A percentile compares a stretch with the other conserved stretches of the same genome.
Conservation (phyloP, 1,139 yeast genomes). For the Magnusiomyces ingens region DNA sequence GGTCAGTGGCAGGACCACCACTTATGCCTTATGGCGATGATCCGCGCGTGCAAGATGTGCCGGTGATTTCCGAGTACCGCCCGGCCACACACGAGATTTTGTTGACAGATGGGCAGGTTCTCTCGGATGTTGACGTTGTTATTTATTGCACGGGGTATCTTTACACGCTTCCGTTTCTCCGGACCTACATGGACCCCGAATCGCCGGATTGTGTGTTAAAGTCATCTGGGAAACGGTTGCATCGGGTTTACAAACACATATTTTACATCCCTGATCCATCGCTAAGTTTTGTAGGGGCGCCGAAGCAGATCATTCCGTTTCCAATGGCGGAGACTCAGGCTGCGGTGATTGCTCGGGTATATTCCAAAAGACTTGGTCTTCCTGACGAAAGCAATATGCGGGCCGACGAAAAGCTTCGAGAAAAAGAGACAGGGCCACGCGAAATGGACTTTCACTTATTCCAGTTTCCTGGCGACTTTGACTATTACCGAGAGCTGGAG, state of each 20-base stretch:
- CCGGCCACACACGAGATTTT: not conserved
- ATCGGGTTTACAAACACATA: constrained; percentile 47
- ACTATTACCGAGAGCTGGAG: constrained; percentile 38
- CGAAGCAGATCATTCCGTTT: constrained; percentile 51
- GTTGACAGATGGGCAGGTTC: constrained; percentile 8
- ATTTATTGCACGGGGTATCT: constrained; percentile 62
- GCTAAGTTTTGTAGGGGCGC: constrained; percentile 47
- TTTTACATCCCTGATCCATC: constrained; percentile 50
- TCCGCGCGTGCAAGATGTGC: constrained; percentile 34
- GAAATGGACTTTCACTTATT: constrained; percentile 42
- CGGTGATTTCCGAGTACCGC: constrained; percentile 31
- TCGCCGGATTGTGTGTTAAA: constrained; percentile 20
- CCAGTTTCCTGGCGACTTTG: constrained; percentile 44
- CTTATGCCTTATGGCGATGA: constrained; percentile 28
- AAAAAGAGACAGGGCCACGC: constrained; percentile 34
- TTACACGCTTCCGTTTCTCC: constrained; percentile 43
- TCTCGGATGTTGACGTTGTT: constrained; percentile 42
- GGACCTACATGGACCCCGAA: constrained; percentile 15
- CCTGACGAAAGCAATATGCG: constrained; percentile 42
- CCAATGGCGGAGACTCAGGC: constrained; percentile 56
- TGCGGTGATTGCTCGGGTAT: constrained; percentile 48
- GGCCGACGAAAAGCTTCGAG: constrained; percentile 34
- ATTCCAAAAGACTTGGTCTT: constrained; percentile 41
- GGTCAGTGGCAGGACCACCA: constrained; percentile 36
- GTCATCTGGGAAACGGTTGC: constrained; percentile 42